phyloP scores from a whole-genome alignment of 2,329 filamentous ascomycete genomes.

The Polychaeton citri region DNA sequence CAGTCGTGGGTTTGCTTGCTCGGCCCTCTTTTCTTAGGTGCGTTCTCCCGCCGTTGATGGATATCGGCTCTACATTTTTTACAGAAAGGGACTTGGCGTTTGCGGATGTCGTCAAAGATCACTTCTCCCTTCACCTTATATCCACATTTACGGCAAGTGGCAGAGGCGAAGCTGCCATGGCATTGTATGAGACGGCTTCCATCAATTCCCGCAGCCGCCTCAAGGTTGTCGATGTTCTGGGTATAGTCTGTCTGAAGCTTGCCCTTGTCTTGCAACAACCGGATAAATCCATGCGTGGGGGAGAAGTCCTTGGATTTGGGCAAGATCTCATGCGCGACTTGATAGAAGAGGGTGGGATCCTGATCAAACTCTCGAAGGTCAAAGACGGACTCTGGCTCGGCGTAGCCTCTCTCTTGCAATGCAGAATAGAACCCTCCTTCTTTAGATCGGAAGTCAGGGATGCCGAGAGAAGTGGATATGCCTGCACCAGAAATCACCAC shows the following conservation, averaged over 20 bases:
- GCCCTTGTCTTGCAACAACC: conserved; percentile 69
- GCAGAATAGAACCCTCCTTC: conserved; percentile 84
- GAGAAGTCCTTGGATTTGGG: conserved; percentile 69
- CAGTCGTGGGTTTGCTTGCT: conserved; percentile 28
- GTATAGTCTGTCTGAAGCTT: conserved; percentile 96
- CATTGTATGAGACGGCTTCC: conserved; percentile 83
- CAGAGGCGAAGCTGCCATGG: conserved; percentile 89
- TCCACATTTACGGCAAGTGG: conserved; percentile 73
- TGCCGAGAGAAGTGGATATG: conserved; percentile 91
- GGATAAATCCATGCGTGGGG: conserved; percentile 89
- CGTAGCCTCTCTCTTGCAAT: conserved; percentile 61
- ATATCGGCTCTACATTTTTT: conserved; percentile 51
- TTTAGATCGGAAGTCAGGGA: conserved; percentile 92
- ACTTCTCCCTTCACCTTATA: conserved; percentile 59
- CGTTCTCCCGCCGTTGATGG: conserved; percentile 3
- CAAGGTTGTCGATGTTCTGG: conserved; percentile 96
- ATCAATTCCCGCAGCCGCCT: conserved; percentile 70
- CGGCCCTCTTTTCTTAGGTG: conserved; percentile 31
- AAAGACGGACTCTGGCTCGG: conserved; percentile 89
- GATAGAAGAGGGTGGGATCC: conserved; percentile 74
- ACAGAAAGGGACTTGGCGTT: conserved; percentile 65
- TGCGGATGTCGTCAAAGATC: conserved; percentile 68
- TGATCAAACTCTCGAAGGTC: conserved; percentile 77
- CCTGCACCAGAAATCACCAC: conserved; percentile 90
- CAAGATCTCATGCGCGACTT: conserved; percentile 78